Evolutionary conservation across 2,329 filamentous ascomycete genomes (phyloP), one percentile per base, ranked within the genome.

Genomic region (Beauveria sp.): DNA sequence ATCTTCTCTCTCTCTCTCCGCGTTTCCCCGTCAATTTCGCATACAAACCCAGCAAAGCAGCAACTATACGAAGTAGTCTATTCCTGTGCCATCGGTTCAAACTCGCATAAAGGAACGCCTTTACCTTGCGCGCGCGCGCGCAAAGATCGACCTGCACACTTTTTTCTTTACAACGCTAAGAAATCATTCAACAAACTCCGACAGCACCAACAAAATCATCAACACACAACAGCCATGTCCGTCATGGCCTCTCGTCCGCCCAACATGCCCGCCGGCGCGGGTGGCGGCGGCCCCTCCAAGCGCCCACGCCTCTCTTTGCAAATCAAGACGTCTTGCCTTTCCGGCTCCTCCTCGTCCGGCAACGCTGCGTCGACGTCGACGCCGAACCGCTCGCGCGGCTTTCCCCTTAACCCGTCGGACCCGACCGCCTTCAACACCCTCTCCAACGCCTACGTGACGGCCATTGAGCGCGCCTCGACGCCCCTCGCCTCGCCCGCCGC

Each of bases 391-490:
- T 64, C 67, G 18, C 67, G 70, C 63, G 69, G 68, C 52, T 71
- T 70, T 59, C 61, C 68, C 45, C 66, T 82, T 45, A 80, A 86
- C 66, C 80, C 82, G 34, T 81, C 77, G 62, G 86, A 85, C 38
- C 83, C 84, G 3, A 87, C 85, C 1, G 77, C 83, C 24, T 86
- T 86, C 74, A 87, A 87, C 72, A 87, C 85, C 2, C 78, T 87
- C 45, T 86, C 84, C 59, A 87, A 87, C 72, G 81, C 84, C 63
- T 87, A 87, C 67, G 80, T 82, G 28, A 83, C 81, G 3, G 82
- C 84, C 63, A 85, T 87, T 58, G 84, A 85, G 71, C 80, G 83
- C 63, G 16, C 53, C 24, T 45, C 56, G 12, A 60, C 61, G 14
- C 56, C 56, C 38, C 16, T 43, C 53, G 79, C 81, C 30, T 80